Conservation (phyloP, 2,329 filamentous ascomycete genomes). For the Colletotrichum destructivum region DNA sequence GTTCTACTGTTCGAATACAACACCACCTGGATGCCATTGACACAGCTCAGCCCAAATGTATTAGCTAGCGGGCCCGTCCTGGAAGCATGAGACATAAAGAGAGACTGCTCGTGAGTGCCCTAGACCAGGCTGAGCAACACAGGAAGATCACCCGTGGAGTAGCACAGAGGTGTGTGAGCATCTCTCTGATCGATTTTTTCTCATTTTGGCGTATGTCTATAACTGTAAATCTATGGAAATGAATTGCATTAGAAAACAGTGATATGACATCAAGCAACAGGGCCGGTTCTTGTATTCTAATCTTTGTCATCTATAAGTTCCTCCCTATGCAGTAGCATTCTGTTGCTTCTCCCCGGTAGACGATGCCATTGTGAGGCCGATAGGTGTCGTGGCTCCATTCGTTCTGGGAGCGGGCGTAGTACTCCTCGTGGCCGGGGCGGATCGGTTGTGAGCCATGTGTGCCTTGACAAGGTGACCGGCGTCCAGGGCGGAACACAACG, state of each 20-base stretch:
- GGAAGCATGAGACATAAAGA: not conserved
- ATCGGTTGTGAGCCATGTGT: slow-evolving; percentile 97
- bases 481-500: slow-evolving; percentile 90
- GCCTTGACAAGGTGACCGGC: slow-evolving; percentile 93
- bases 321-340: not conserved
- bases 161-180: not conserved
- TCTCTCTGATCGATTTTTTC: not conserved
- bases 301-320: not conserved
- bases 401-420: not conserved
- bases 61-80: not conserved
- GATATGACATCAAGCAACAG: not conserved
- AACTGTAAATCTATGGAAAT: not conserved
- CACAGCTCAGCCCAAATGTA: not conserved
- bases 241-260: not conserved
- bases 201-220: not conserved
- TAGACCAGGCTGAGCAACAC: not conserved
- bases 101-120: not conserved
- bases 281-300: not conserved
- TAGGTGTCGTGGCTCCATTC: not conserved
- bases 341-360: not conserved
- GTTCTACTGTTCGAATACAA: too few relatives aligned
- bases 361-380: not conserved
- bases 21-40: not conserved
- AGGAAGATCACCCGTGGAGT: not conserved
- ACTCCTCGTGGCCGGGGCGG: slow-evolving; percentile 76